Evolutionary conservation across 2,329 filamentous ascomycete species (phyloP), one percentile per base, ranked within the genome.

Genomic region (Metarhizium album): DNA sequence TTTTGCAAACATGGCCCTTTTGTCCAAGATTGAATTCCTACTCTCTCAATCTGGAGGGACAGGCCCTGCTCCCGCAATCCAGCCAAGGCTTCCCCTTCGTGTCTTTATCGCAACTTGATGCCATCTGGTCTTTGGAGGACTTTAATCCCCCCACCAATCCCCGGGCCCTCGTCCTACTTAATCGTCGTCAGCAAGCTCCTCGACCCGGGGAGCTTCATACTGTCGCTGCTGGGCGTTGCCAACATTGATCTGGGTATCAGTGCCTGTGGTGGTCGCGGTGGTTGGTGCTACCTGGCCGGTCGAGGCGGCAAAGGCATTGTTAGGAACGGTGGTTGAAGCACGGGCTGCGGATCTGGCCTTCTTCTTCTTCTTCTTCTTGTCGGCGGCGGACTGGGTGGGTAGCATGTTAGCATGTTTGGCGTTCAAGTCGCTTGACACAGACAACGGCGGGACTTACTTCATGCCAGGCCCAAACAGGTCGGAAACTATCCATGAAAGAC

Each of bases 391-490:
- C 56, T 57, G 27, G n/a, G 4, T 57, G 27, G n/a, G 4, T 20
- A 13, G 9, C 7, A 9, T n/a, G 29, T 48, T 37, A 42, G 23
- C 13, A 13, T 43, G 20, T 50, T 6, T 40, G 31, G 20, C 13
- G 35, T 50, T 40, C n/a, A n/a, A 9, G 16, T 24, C 20, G 5
- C 8, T 18, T 9, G 40, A 8, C 40, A 6, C 14, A 13, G 40
- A 43, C 9, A 2, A 23, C 0, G 3, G 4, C 14, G 24, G n/a
- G 51, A 69, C 79, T 68, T 65, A 94, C 89, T 80, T 95, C 90
- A 68, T 98, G 93, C 93, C 93, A 98, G 53, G 89, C 93, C 91
- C 93, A 98, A 5, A 95, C 71, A 20, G 93, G 93, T 64, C 85
- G 85, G 78, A 98, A 98, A 62, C 87, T 94, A 66, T 98, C 93